Evolutionary conservation across 1,284 basidiomycete species (phyloP).

Genomic region (Golubevia sp.): DNA sequence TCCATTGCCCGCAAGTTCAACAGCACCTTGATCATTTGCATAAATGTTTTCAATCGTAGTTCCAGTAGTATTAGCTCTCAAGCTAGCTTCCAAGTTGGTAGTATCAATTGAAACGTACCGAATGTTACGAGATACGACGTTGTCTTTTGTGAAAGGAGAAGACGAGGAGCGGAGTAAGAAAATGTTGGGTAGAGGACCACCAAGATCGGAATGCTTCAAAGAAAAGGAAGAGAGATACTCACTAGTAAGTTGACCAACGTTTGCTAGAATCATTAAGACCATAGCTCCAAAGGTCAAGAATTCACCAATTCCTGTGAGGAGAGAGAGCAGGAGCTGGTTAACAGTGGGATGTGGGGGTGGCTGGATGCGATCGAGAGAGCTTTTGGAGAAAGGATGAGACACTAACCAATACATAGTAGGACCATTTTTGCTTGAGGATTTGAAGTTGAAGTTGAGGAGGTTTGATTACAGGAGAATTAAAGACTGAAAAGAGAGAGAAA

Average conservation of each 20-base stretch:
- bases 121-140: constrained; percentile 56
- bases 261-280: constrained; percentile 43
- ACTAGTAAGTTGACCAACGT: constrained; percentile 9
- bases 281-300: constrained; percentile 53
- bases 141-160: constrained; percentile 23
- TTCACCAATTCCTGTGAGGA: constrained; percentile 34
- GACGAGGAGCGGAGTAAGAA: no score
- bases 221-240: background rate
- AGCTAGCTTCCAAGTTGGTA: constrained; percentile 16
- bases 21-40: constrained; percentile 21
- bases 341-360: no score
- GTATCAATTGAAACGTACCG: constrained; percentile 30
- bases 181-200: no score
- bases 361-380: no score
- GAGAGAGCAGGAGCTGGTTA: constrained; percentile 2
- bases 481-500: no score
- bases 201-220: constrained; percentile 27
- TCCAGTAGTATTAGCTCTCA: constrained; percentile 8
- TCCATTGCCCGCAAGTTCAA: constrained; percentile 8
- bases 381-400: no score
- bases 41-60: constrained; percentile 20
- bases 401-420: no score
- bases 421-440: no score
- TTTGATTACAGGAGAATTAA: no score
- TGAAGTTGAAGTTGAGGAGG: no score